phyloP scores from a whole-genome alignment of 495 filamentous ascomycete genomes.

The Poronia punctata region DNA sequence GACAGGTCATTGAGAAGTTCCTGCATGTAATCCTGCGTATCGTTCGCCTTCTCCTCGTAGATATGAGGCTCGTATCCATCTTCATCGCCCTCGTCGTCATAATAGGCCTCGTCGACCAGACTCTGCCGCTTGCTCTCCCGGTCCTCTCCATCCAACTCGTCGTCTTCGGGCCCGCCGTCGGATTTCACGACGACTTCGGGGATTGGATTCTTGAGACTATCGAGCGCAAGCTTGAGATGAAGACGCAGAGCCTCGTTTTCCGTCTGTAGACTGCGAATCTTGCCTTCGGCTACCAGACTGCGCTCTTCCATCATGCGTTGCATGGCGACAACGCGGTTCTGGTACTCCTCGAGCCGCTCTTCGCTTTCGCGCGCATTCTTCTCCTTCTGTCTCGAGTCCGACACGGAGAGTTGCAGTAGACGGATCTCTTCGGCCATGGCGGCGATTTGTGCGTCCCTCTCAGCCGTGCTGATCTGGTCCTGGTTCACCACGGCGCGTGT shows the following conservation, averaged over 20 bases:
- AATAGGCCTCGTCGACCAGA: conserved; percentile 30
- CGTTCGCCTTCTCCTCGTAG: conserved; percentile 44
- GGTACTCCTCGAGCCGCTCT: conserved; percentile 61
- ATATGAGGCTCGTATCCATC: conserved; percentile 38
- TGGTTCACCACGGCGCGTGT: conserved; percentile 96
- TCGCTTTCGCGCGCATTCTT: conserved; percentile 37
- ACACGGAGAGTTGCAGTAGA: conserved; percentile 67
- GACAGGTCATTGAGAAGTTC: conserved; percentile 69
- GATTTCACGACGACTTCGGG: conserved; percentile 36
- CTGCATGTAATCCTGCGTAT: conserved; percentile 61
- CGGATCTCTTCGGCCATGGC: conserved; percentile 94
- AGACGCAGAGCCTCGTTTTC: conserved; percentile 84
- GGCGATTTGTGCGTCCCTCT: conserved; percentile 86
- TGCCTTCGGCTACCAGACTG: conserved; percentile 77
- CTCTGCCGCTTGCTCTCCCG: conserved; percentile 29
- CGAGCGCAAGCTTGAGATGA: conserved; percentile 79
- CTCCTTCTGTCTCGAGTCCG: conserved; percentile 42
- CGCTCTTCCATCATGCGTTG: conserved; percentile 92
- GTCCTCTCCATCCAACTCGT: conserved; percentile 9
- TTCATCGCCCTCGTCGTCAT: conserved; percentile 38
- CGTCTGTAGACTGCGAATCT: conserved; percentile 76
- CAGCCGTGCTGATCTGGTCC: conserved; percentile 75
- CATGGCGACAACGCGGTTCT: conserved; percentile 75
- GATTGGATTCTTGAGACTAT: conserved; percentile 85
- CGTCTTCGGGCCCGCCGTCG: conserved; percentile 4